A percentile compares a stretch with the other conserved stretches of the same genome.
Conservation (phyloP, 2,329 filamentous ascomycete species). For the Amphichorda felina region DNA sequence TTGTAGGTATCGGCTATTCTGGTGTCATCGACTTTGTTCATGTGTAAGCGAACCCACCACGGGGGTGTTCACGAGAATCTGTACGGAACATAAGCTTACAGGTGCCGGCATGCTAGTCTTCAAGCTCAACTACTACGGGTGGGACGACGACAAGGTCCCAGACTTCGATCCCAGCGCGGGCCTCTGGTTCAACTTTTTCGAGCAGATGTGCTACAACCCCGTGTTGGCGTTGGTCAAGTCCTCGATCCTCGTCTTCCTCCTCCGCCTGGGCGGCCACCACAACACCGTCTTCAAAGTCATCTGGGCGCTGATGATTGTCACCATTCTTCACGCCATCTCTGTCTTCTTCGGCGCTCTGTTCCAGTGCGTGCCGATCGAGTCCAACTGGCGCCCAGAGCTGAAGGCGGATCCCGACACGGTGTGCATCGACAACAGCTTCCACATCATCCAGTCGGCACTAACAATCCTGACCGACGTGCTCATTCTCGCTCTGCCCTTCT, state of each 20-base stretch:
- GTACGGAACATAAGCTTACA: no score
- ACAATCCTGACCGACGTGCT: constrained; percentile 29
- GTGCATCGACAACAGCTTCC: constrained; percentile 21
- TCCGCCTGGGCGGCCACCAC: constrained; percentile 25
- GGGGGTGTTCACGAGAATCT: no score
- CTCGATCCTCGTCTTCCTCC: constrained; percentile 31
- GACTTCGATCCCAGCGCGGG: constrained; percentile 6
- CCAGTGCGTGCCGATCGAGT: constrained; percentile 24
- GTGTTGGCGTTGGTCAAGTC: constrained; percentile 31
- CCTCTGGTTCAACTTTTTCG: constrained; percentile 21
- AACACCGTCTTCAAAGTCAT: constrained; percentile 12
- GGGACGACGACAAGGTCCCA: constrained; percentile 9
- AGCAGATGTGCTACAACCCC: constrained; percentile 30
- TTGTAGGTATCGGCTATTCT: constrained; percentile 7
- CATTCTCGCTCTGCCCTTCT: constrained; percentile 24
- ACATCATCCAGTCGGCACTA: constrained; percentile 21
- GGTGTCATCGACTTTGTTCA: constrained; percentile 11
- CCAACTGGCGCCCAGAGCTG: constrained; percentile 16
- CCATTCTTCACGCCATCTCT: constrained; percentile 19
- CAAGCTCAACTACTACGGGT: constrained; percentile 18
- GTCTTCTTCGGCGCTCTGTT: constrained; percentile 25
- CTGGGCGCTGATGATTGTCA: constrained; percentile 18
- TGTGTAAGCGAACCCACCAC: no score
- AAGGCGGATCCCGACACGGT: constrained; percentile 7
- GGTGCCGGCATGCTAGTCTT: constrained; percentile 6